Evolutionary conservation across 257 asterid genomes (phyloP).

Genomic region (Solanum sparsipilum): DNA sequence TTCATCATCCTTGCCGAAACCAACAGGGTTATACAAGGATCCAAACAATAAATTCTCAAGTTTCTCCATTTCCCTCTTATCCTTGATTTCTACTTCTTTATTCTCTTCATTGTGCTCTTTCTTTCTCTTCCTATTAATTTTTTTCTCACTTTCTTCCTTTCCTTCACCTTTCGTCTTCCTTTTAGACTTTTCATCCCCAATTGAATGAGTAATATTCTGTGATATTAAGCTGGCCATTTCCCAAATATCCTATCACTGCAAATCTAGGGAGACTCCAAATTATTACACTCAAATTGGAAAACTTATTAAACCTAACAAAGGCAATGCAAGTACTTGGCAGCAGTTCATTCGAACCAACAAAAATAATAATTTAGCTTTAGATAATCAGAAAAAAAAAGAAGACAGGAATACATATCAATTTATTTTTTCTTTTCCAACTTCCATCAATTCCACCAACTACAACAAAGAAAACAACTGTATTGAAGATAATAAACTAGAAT

Average conservation of each 20-base stretch:
- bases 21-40: conserved; percentile 51
- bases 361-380: too few species aligned
- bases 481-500: too few species aligned
- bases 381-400: too few species aligned
- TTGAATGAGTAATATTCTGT: conserved; percentile 50
- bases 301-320: neutral
- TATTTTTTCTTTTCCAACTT: too few species aligned
- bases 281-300: neutral
- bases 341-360: neutral
- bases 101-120: conserved; percentile 24
- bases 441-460: too few species aligned
- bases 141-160: conserved; percentile 18
- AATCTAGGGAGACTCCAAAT: neutral
- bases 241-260: neutral
- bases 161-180: conserved; percentile 20
- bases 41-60: conserved; percentile 63
- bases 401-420: too few species aligned
- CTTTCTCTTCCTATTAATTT: conserved; percentile 33
- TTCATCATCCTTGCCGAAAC: conserved; percentile 45
- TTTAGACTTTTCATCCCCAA: conserved; percentile 26
- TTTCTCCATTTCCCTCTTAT: conserved; percentile 57
- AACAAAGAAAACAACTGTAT: too few species aligned
- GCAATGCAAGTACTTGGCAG: neutral
- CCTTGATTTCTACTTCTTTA: conserved; percentile 27
- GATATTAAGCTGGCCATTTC: conserved; percentile 59